phyloP scores from a whole-genome alignment of 345 rosid genomes.

The Euphorbia tirucalli region DNA sequence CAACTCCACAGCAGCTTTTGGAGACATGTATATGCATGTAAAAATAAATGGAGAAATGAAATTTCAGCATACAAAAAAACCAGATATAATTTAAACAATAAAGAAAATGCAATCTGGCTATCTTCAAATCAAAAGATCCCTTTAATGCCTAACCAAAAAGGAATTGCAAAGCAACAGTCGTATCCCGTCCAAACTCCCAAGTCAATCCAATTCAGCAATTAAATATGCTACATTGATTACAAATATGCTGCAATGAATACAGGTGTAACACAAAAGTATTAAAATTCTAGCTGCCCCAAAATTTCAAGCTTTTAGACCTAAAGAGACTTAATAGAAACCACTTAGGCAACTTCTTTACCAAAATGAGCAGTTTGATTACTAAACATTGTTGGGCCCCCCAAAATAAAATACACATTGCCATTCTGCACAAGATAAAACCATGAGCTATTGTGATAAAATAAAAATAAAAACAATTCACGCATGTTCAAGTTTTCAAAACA shows the following conservation, averaged over 20 bases:
- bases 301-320: background rate
- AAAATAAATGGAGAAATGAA: background rate
- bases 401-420: background rate
- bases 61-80: background rate
- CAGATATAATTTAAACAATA: background rate
- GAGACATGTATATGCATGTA: background rate
- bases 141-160: conserved; percentile 1
- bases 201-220: background rate
- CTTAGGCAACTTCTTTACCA: background rate
- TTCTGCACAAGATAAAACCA: background rate
- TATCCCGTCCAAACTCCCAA: background rate
- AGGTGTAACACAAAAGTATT: background rate
- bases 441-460: background rate
- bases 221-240: background rate
- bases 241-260: background rate
- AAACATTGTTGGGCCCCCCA: background rate
- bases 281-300: background rate
- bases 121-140: background rate
- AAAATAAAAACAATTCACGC: too few relatives aligned
- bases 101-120: background rate
- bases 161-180: background rate
- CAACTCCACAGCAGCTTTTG: too few relatives aligned
- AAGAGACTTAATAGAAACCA: background rate
- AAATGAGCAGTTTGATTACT: background rate
- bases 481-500: background rate